phyloP scores from a whole-genome alignment of 805 yeast species.

The Suhomyces sp. region DNA sequence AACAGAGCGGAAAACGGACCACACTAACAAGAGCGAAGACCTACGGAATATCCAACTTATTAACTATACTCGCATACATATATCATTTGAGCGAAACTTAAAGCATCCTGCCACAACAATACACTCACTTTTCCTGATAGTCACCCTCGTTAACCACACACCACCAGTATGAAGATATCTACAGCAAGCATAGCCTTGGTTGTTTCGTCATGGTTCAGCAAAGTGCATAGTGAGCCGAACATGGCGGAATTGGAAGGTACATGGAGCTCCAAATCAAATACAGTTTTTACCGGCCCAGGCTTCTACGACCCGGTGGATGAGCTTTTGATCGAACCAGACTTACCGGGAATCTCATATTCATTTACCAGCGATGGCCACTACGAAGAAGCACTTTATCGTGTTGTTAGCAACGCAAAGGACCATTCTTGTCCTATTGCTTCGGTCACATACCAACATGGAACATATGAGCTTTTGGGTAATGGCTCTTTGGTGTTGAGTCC shows the following conservation, averaged over 20 bases:
- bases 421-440: slow-evolving; percentile 85
- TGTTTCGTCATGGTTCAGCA: slow-evolving; percentile 8
- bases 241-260: slow-evolving; percentile 70
- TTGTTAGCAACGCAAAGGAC: slow-evolving; percentile 63
- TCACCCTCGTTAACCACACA: neutral
- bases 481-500: slow-evolving; percentile 74
- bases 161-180: slow-evolving; percentile 4
- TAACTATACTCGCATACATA: neutral
- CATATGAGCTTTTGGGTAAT: slow-evolving; percentile 56
- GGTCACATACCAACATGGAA: slow-evolving; percentile 86
- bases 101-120: neutral
- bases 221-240: slow-evolving; percentile 30
- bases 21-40: neutral
- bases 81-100: neutral
- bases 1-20: neutral
- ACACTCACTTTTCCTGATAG: neutral
- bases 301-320: slow-evolving; percentile 97
- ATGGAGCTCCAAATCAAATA: slow-evolving; percentile 91
- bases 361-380: slow-evolving; percentile 90
- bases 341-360: slow-evolving; percentile 91
- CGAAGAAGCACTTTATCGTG: slow-evolving; percentile 86
- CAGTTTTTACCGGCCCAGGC: slow-evolving; percentile 95
- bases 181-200: slow-evolving; percentile 3
- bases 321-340: slow-evolving; percentile 87
- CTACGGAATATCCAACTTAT: neutral